These are phyloP conservation scores for Volvox africanus DNA, from an alignment of 139 green algal species.

Conservation along the genomic window DNA sequence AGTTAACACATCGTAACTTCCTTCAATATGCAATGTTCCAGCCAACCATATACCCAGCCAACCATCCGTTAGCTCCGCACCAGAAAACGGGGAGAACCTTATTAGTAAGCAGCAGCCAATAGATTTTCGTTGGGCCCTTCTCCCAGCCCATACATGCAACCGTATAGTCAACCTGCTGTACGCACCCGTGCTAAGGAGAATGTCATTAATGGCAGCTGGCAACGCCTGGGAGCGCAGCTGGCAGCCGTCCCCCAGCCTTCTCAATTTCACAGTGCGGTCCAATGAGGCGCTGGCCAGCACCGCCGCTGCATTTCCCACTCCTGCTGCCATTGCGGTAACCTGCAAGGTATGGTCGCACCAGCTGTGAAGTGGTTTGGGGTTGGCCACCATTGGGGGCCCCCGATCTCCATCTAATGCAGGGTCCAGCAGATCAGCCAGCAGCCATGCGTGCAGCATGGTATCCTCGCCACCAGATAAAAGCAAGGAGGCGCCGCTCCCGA, in stretches of 20 bases:
- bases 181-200: conserved; percentile 71
- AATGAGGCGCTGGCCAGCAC: conserved; percentile 77
- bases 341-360: conserved; percentile 91
- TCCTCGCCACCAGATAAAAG: conserved; percentile 86
- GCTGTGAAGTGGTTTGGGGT: conserved; percentile 71
- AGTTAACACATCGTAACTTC: neutral
- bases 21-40: neutral
- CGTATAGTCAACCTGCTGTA: neutral
- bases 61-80: neutral
- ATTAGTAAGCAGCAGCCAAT: too few relatives aligned
- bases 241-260: conserved; percentile 65
- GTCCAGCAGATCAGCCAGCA: conserved; percentile 83
- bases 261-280: conserved; percentile 85
- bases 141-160: neutral
- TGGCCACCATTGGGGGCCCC: conserved; percentile 9
- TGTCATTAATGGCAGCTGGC: conserved; percentile 68
- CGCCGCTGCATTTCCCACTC: conserved; percentile 64
- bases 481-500: conserved; percentile 79
- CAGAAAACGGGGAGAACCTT: too few relatives aligned
- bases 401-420: conserved; percentile 52
- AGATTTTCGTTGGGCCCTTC: neutral
- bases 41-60: neutral
- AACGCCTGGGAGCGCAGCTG: conserved; percentile 75
- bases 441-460: conserved; percentile 83
- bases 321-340: conserved; percentile 76